These are phyloP conservation scores for Chlorencoelia australis DNA, from an alignment of 2,329 filamentous ascomycete genomes.

Conservation along the genomic window DNA sequence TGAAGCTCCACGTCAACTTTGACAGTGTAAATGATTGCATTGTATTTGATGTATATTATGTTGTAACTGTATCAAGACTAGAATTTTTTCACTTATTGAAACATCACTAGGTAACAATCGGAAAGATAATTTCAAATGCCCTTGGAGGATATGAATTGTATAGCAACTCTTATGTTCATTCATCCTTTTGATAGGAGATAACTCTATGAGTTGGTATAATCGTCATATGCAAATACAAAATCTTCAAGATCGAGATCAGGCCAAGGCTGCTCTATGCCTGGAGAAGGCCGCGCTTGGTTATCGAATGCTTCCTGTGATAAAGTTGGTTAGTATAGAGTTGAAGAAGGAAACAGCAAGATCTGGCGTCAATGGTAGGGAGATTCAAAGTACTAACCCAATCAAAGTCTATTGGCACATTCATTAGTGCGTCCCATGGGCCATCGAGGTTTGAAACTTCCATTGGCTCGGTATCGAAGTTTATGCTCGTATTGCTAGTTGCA, in stretches of 20 bases:
- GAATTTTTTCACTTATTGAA: too few species aligned
- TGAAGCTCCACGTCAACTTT: too few species aligned
- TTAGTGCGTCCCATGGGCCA: neutral
- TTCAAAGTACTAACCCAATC: conserved; percentile 1
- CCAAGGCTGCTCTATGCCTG: neutral
- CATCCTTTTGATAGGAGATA: too few species aligned
- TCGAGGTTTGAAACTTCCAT: neutral
- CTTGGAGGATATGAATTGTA: too few species aligned
- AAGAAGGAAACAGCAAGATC: neutral
- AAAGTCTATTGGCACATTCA: neutral
- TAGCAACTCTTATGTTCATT: too few species aligned
- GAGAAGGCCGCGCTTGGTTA: neutral
- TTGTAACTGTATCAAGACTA: too few species aligned
- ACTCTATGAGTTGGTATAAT: too few species aligned
- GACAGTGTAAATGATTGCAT: too few species aligned
- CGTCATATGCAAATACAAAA: neutral
- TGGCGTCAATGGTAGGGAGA: neutral
- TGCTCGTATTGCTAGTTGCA: neutral
- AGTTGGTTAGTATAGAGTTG: neutral
- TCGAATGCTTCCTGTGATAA: neutral
- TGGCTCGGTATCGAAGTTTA: neutral
- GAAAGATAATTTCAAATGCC: too few species aligned
- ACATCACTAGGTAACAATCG: too few species aligned
- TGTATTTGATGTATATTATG: too few species aligned
- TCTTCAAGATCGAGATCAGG: neutral